These are phyloP conservation scores for Tetradesmus obliquus DNA, from an alignment of 139 green algal genomes.

Conservation along the genomic window DNA sequence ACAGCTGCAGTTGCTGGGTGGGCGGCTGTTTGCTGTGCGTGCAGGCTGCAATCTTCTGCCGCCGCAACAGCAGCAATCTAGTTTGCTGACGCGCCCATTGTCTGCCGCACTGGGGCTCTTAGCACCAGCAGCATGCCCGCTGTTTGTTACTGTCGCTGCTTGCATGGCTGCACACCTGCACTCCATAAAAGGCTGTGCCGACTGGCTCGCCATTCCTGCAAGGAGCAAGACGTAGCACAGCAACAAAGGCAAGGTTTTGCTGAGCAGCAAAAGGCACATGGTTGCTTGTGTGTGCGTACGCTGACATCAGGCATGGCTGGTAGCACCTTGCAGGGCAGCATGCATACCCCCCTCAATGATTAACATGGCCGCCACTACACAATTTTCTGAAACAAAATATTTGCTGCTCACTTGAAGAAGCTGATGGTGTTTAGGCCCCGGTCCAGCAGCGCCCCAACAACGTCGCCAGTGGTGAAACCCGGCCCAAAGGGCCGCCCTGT, in stretches of 20 bases:
- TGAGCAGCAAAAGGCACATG: too few relatives aligned
- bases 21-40: neutral
- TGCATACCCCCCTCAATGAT: too few relatives aligned
- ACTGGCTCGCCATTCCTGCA: constrained; percentile 65
- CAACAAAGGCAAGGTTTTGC: neutral
- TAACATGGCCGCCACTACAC: neutral
- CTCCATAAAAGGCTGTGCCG: constrained; percentile 78
- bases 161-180: constrained; percentile 43
- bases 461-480: constrained; percentile 52
- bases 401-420: constrained; percentile 44
- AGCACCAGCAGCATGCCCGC: too few relatives aligned
- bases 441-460: constrained; percentile 61
- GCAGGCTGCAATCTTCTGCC: neutral
- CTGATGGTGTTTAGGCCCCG: constrained; percentile 30
- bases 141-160: neutral
- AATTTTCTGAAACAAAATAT: too few relatives aligned
- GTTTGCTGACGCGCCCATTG: too few relatives aligned
- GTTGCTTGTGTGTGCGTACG: too few relatives aligned
- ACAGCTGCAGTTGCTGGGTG: too few relatives aligned
- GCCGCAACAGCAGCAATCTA: neutral
- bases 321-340: neutral
- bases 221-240: neutral
- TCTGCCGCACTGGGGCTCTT: too few relatives aligned
- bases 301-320: too few relatives aligned
- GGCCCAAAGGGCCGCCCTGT: constrained; percentile 54